These are phyloP conservation scores for Collybia nuda DNA, from an alignment of 768 basidiomycete genomes.

Conservation along the genomic window DNA sequence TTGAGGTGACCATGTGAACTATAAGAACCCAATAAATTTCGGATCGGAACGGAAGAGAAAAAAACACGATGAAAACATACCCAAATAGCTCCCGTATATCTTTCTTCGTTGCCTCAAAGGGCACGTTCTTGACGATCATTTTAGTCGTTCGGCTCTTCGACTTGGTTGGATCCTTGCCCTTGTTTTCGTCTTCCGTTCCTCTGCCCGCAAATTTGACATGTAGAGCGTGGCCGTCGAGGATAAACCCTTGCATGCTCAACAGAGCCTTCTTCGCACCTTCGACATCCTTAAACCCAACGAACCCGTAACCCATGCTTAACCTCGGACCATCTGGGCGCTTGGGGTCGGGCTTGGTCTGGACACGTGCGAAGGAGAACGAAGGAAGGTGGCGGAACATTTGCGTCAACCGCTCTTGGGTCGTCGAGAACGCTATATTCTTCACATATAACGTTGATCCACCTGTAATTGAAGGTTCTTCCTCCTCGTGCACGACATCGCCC, in stretches of 20 bases:
- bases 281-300: constrained; percentile 81
- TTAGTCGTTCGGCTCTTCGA: constrained; percentile 77
- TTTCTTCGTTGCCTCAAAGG: constrained; percentile 94
- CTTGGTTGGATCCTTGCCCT: constrained; percentile 31
- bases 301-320: constrained; percentile 96
- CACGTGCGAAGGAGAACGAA: constrained; percentile 81
- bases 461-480: constrained; percentile 44
- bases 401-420: constrained; percentile 70
- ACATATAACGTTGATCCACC: constrained; percentile 86
- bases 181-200: constrained; percentile 53
- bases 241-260: constrained; percentile 76
- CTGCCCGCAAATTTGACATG: constrained; percentile 86
- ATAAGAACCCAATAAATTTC: constrained; percentile 1
- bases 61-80: constrained; percentile 43
- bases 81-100: constrained; percentile 89
- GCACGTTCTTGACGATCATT: constrained; percentile 97
- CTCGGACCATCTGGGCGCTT: constrained; percentile 58
- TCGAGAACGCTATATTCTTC: constrained; percentile 95
- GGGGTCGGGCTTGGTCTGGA: constrained; percentile 90
- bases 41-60: not conserved
- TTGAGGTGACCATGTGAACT: constrained; percentile 93
- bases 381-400: constrained; percentile 74
- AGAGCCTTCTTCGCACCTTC: constrained; percentile 76
- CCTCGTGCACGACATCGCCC: constrained; percentile 26
- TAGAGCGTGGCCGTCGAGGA: constrained; percentile 84